Conservation (phyloP, 345 rosid genomes). For the Arabidopsis thaliana region DNA sequence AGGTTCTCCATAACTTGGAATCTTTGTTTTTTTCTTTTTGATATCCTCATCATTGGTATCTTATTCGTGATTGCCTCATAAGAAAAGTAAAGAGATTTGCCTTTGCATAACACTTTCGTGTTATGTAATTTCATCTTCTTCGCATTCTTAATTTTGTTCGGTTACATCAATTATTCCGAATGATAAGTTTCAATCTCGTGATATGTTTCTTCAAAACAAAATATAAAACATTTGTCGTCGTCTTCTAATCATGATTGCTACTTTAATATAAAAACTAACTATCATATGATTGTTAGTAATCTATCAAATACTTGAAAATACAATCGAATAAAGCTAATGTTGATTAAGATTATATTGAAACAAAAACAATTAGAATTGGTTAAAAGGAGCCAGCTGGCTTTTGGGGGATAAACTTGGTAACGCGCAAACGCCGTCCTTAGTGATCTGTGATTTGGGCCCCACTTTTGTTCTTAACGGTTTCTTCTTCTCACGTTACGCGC, state of each 20-base stretch:
- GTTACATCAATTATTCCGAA: slow-evolving; percentile 23
- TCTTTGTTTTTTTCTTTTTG: slow-evolving; percentile 16
- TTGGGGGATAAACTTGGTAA: slow-evolving; percentile 25
- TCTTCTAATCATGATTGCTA: slow-evolving; percentile 27
- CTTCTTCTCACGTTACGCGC: slow-evolving; percentile 37
- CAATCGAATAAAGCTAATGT: slow-evolving; percentile 28
- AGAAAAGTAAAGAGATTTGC: slow-evolving; percentile 7
- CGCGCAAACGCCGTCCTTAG: slow-evolving; percentile 62
- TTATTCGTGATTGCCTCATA: slow-evolving; percentile 37
- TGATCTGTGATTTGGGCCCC: slow-evolving; percentile 60
- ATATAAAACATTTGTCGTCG: slow-evolving; percentile 22
- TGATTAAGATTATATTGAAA: not conserved
- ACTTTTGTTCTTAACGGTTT: slow-evolving; percentile 51
- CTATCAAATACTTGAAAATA: slow-evolving; percentile 34
- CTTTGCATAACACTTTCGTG: slow-evolving; percentile 26
- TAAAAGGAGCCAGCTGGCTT: slow-evolving; percentile 53
- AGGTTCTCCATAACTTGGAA: slow-evolving; percentile 35
- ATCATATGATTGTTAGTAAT: slow-evolving; percentile 39
- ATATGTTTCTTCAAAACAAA: slow-evolving; percentile 6
- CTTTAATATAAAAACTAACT: not conserved
- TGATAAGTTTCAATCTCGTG: slow-evolving; percentile 29
- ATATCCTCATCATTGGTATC: slow-evolving; percentile 35
- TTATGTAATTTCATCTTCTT: not conserved
- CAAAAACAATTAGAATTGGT: not conserved
- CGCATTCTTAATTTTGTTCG: not conserved